Conservation (phyloP, 805 yeast genomes). For the Yamadazyma insecticola region DNA sequence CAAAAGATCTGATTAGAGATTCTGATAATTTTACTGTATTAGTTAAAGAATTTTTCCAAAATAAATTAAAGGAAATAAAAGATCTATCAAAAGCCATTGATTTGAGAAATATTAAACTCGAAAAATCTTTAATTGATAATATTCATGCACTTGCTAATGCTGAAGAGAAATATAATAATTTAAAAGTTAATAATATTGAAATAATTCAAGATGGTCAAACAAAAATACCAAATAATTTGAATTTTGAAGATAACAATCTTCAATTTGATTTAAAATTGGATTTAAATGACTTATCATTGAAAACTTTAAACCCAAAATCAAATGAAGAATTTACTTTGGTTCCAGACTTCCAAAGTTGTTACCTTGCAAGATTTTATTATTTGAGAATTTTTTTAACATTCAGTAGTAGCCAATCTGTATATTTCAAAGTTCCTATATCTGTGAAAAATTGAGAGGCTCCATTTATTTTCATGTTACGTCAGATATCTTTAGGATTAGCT, state of each 20-base stretch:
- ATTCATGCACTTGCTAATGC: conserved; percentile 22
- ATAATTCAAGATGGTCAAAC: conserved; percentile 6
- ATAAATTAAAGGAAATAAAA: conserved; percentile 15
- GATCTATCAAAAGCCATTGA: conserved; percentile 18
- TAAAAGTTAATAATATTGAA: conserved; percentile 15
- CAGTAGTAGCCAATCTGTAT: background rate
- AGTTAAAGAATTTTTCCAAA: conserved; percentile 19
- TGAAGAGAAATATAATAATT: conserved; percentile 21
- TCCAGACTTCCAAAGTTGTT: conserved; percentile 36
- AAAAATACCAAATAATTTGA: no score
- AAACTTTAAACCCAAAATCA: background rate
- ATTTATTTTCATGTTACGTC: no score
- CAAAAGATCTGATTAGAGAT: conserved; percentile 8
- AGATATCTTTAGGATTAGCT: no score
- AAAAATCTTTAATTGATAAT: conserved; percentile 25
- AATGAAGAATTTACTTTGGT: conserved; percentile 22
- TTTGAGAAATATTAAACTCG: conserved; percentile 21
- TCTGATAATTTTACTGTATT: conserved; percentile 21
- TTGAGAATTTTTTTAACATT: conserved; percentile 12
- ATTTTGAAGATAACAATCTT: conserved; percentile 5
- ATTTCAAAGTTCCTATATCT: conserved; percentile 7
- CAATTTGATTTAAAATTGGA: conserved; percentile 13
- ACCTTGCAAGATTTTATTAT: conserved; percentile 28
- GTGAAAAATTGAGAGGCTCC: no score
- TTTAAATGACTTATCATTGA: conserved; percentile 7